phyloP scores from a whole-genome alignment of 2,329 filamentous ascomycete species.

The Cryoendolithus antarcticus region DNA sequence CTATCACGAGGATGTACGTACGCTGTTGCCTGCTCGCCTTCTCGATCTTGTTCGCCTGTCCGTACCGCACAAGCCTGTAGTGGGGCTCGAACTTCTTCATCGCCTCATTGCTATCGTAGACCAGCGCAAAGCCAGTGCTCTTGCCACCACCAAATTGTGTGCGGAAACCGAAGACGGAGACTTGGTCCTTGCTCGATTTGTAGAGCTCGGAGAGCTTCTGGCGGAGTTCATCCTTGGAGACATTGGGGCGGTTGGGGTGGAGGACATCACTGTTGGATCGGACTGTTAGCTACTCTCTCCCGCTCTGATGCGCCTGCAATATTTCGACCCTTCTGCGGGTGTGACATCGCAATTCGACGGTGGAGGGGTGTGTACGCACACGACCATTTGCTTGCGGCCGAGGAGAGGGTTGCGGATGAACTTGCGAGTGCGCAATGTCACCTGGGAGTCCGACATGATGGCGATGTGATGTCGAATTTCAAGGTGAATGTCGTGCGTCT shows the following conservation, averaged over 20 bases:
- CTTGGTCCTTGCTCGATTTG: conserved; percentile 96
- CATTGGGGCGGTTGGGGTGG: conserved; percentile 95
- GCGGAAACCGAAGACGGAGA: conserved; percentile 95
- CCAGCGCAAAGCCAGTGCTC: conserved; percentile 95
- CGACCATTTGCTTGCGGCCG: conserved; percentile 98
- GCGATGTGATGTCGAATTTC: conserved; percentile 22
- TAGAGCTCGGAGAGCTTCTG: conserved; percentile 89
- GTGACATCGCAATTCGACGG: neutral
- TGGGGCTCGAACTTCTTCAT: conserved; percentile 99
- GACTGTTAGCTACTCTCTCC: neutral
- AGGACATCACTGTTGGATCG: conserved; percentile 73
- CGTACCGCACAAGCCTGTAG: conserved; percentile 92
- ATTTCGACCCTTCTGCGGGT: conserved; percentile 1
- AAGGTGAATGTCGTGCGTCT: conserved; percentile 6
- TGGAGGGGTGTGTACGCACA: conserved; percentile 42
- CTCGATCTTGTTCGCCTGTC: conserved; percentile 88
- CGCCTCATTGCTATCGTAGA: conserved; percentile 96
- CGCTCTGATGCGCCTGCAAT: conserved; percentile 2
- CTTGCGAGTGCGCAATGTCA: conserved; percentile 78
- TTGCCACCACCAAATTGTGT: conserved; percentile 99
- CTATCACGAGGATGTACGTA: conserved; percentile 45
- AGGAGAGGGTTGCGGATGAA: conserved; percentile 99
- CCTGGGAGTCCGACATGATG: conserved; percentile 72
- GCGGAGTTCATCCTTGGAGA: conserved; percentile 98
- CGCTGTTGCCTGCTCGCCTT: conserved; percentile 97